Evolutionary conservation across 768 basidiomycete species (phyloP).

Genomic region (Xerocomellus intermedius): DNA sequence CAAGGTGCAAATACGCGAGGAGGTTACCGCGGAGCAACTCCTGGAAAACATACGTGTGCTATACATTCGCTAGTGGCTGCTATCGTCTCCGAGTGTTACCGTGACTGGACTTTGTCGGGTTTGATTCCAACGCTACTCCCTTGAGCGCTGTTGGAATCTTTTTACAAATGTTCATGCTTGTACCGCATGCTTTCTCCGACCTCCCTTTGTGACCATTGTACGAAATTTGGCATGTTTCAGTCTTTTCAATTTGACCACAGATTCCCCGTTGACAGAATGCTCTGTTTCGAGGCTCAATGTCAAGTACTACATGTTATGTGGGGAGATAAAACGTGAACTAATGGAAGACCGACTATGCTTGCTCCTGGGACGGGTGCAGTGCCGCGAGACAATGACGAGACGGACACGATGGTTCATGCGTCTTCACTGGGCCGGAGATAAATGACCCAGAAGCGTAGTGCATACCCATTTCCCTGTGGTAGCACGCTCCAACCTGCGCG

Average conservation of each 20-base stretch:
- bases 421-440: neutral
- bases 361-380: neutral
- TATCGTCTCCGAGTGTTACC: neutral
- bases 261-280: neutral
- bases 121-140: neutral
- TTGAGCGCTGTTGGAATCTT: neutral
- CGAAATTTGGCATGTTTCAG: neutral
- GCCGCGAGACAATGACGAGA: neutral
- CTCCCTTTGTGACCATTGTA: neutral
- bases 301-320: neutral
- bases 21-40: constrained; percentile 5
- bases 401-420: neutral
- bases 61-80: constrained; percentile 7
- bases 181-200: neutral
- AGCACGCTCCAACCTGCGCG: neutral
- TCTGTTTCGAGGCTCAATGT: neutral
- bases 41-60: neutral
- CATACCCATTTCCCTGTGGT: neutral
- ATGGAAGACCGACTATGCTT: neutral
- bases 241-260: neutral
- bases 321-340: neutral
- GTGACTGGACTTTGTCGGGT: neutral
- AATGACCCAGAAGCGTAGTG: neutral
- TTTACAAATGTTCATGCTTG: neutral
- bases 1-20: constrained; percentile 2